Conservation (phyloP, 169 alveolate genomes). For the Eimeria praecox region DNA sequence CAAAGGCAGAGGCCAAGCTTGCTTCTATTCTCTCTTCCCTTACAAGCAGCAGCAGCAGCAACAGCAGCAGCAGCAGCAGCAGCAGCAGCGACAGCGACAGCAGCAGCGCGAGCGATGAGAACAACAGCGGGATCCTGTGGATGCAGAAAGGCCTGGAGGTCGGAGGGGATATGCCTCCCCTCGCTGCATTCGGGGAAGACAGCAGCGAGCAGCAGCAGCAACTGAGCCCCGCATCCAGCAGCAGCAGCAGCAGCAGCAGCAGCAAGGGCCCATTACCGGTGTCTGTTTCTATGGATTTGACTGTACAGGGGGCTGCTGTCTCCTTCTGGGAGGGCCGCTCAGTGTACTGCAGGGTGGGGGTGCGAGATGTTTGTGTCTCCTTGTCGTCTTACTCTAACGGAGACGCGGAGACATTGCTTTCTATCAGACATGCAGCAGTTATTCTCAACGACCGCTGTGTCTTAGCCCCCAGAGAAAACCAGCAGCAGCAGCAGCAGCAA, state of each 20-base stretch:
- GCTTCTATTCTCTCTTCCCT: not conserved
- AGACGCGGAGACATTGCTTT: conserved; percentile 21
- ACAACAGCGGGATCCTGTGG: not conserved
- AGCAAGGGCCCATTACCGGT: conserved; percentile 1
- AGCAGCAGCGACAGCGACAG: conserved; percentile 3
- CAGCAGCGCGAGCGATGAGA: not conserved
- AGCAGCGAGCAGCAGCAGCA: conserved; percentile 11
- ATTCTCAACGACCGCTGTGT: conserved; percentile 64
- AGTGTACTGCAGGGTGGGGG: conserved; percentile 33
- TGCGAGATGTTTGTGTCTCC: conserved; percentile 15
- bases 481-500: conserved; percentile 8
- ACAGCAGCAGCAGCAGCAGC: conserved; percentile 17
- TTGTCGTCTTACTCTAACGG: conserved; percentile 23
- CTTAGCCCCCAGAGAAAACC: conserved; percentile 50
- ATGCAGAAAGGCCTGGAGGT: conserved; percentile 30
- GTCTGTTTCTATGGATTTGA: conserved; percentile 18
- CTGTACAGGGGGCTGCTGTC: conserved; percentile 41
- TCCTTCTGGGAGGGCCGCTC: conserved; percentile 61
- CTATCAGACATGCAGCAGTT: conserved; percentile 42
- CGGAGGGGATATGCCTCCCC: conserved; percentile 68
- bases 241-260: conserved; percentile 30
- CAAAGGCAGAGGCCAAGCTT: not conserved
- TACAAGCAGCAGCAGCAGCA: not conserved
- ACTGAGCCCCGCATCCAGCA: not conserved
- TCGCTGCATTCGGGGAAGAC: not conserved